These are phyloP conservation scores for Purpureocillium lavendulum DNA, from an alignment of 2,329 filamentous ascomycete species.

Conservation along the genomic window DNA sequence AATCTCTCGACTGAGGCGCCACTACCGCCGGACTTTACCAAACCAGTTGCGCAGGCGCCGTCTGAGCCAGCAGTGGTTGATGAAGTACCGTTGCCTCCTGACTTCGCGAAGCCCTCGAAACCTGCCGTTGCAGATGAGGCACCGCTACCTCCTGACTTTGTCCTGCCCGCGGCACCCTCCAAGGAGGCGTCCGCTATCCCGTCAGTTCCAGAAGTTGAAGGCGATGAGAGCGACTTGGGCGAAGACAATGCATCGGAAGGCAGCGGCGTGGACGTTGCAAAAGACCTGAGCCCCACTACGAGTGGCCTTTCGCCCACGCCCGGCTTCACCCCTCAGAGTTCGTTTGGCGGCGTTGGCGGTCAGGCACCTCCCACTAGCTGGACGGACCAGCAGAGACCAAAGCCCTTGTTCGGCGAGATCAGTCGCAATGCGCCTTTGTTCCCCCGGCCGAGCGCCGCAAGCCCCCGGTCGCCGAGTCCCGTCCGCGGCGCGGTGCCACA, in stretches of 20 bases:
- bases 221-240: constrained; percentile 27
- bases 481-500: constrained; percentile 50
- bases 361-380: constrained; percentile 20
- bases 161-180: constrained; percentile 20
- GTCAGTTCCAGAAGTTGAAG: constrained; percentile 30
- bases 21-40: constrained; percentile 24
- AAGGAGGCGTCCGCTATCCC: constrained; percentile 23
- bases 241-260: constrained; percentile 45
- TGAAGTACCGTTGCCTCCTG: constrained; percentile 22
- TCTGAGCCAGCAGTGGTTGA: constrained; percentile 9
- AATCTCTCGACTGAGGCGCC: constrained; percentile 12
- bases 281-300: constrained; percentile 49
- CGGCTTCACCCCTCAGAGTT: constrained; percentile 48
- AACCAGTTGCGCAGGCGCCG: constrained; percentile 14
- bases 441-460: constrained; percentile 43
- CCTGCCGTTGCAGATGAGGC: constrained; percentile 13
- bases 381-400: constrained; percentile 33
- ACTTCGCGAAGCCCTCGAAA: constrained; percentile 18
- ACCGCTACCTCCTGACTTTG: constrained; percentile 27
- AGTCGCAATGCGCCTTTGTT: constrained; percentile 43
- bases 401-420: constrained; percentile 48
- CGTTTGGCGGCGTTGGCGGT: constrained; percentile 43
- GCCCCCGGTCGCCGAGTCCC: constrained; percentile 66
- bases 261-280: constrained; percentile 57
- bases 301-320: constrained; percentile 36